Conservation (phyloP, 1,284 basidiomycete genomes). For the Hypsizygus ulmarius region DNA sequence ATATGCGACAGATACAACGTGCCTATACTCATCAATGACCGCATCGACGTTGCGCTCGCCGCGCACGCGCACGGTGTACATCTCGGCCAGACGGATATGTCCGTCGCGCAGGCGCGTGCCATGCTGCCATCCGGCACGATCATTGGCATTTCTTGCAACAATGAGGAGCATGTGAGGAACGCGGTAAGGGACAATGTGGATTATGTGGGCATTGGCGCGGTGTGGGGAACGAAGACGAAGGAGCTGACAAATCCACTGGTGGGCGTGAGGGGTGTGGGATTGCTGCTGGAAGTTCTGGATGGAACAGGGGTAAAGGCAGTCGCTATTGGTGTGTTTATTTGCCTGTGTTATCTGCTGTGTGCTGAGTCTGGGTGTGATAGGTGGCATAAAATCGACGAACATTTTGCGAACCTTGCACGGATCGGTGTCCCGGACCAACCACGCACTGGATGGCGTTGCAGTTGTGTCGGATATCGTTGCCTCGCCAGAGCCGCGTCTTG, state of each 20-base stretch:
- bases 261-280: constrained; percentile 66
- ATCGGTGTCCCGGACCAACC: constrained; percentile 56
- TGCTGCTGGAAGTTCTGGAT: constrained; percentile 62
- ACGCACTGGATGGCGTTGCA: constrained; percentile 77
- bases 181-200: constrained; percentile 67
- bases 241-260: constrained; percentile 56
- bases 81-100: constrained; percentile 90
- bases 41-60: constrained; percentile 84
- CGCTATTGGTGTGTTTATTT: constrained; percentile 65
- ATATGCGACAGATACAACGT: constrained; percentile 82
- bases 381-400: constrained; percentile 80
- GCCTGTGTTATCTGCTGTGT: background rate
- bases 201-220: constrained; percentile 85
- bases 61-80: constrained; percentile 81
- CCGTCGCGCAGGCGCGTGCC: constrained; percentile 63
- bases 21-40: constrained; percentile 90
- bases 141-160: constrained; percentile 83
- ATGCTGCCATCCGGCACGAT: constrained; percentile 72
- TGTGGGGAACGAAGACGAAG: constrained; percentile 77
- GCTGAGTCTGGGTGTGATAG: too few relatives aligned
- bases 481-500: constrained; percentile 57
- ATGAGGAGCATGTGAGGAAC: constrained; percentile 56
- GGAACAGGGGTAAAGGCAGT: constrained; percentile 68
- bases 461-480: constrained; percentile 89
- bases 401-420: constrained; percentile 72